Conservation (phyloP, 495 filamentous ascomycete species). For the Aspergillus saccharolyticus region DNA sequence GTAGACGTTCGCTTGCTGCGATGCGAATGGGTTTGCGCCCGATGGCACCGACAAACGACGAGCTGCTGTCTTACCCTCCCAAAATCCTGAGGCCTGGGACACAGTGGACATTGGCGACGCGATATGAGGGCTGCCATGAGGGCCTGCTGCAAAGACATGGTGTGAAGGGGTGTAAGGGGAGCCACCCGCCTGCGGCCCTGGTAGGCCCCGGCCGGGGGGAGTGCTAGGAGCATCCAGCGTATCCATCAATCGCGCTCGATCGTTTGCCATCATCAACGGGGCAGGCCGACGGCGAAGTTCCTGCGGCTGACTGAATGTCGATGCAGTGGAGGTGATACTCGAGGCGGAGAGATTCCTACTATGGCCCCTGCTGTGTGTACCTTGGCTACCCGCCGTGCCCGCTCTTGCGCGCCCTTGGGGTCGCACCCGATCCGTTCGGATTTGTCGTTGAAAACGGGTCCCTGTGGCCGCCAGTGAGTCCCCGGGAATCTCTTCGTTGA, state of each 20-base stretch:
- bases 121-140: constrained; percentile 66
- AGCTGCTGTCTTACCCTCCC: constrained; percentile 63
- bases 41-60: constrained; percentile 80
- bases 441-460: constrained; percentile 89
- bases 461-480: constrained; percentile 93
- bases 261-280: constrained; percentile 78
- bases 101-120: constrained; percentile 65
- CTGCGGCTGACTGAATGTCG: constrained; percentile 56
- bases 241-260: constrained; percentile 44
- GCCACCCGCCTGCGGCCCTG: constrained; percentile 58
- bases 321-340: constrained; percentile 72
- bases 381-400: constrained; percentile 64
- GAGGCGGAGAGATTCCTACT: constrained; percentile 80
- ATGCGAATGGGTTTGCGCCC: constrained; percentile 67
- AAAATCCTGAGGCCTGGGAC: constrained; percentile 61
- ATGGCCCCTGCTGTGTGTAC: constrained; percentile 67
- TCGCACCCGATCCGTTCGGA: constrained; percentile 77
- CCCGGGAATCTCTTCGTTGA: constrained; percentile 92
- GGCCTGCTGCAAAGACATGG: constrained; percentile 63
- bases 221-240: constrained; percentile 56
- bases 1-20: constrained; percentile 51
- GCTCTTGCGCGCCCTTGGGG: constrained; percentile 69
- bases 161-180: constrained; percentile 48
- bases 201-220: constrained; percentile 40
- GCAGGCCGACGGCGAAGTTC: constrained; percentile 70